Percentiles rank a stretch among this genome's conserved stretches.
phyloP scores from a whole-genome alignment of 495 filamentous ascomycete species.

The Pyronema domesticum region DNA sequence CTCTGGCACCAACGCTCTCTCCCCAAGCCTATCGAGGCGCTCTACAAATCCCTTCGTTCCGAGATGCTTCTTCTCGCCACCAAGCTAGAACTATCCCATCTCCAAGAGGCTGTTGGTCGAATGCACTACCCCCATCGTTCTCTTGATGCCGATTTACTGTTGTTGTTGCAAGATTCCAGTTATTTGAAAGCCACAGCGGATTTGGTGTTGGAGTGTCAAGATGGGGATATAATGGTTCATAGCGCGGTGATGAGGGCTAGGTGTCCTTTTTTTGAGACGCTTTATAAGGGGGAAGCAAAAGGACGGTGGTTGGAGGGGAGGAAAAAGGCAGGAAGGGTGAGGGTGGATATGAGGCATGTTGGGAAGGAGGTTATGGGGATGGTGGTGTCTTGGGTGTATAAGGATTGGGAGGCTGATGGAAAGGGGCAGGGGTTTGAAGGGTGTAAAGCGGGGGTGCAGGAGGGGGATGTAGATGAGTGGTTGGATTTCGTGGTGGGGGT shows the following conservation, averaged over 20 bases:
- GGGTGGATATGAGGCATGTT: slow-evolving; percentile 72
- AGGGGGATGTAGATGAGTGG: slow-evolving; percentile 58
- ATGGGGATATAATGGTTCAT: slow-evolving; percentile 48
- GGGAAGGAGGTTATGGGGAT: slow-evolving; percentile 51
- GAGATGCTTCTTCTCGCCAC: slow-evolving; percentile 12
- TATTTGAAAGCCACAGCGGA: slow-evolving; percentile 59
- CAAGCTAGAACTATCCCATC: slow-evolving; percentile 6
- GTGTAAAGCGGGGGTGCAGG: slow-evolving; percentile 47
- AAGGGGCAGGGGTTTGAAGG: slow-evolving; percentile 41
- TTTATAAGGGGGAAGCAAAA: slow-evolving; percentile 69
- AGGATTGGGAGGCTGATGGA: slow-evolving; percentile 59
- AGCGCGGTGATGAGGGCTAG: slow-evolving; percentile 61
- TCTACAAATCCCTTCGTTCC: slow-evolving; percentile 14
- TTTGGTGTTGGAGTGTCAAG: slow-evolving; percentile 55
- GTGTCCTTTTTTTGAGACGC: slow-evolving; percentile 79
- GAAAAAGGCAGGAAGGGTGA: slow-evolving; percentile 40
- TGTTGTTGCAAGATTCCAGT: slow-evolving; percentile 42
- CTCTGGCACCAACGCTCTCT: slow-evolving; percentile 49
- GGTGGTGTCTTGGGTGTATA: slow-evolving; percentile 68
- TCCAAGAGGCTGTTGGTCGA: slow-evolving; percentile 11
- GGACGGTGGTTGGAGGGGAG: slow-evolving; percentile 67
- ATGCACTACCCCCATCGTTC: slow-evolving; percentile 38
- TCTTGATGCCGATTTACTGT: slow-evolving; percentile 35
- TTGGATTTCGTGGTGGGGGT: slow-evolving; percentile 82
- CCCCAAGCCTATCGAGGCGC: slow-evolving; percentile 1